Percentiles rank a stretch among this genome's conserved stretches.
These are phyloP conservation scores for Botrytis cinerea DNA, from an alignment of 2,329 filamentous ascomycete species.

Conservation along the genomic window DNA sequence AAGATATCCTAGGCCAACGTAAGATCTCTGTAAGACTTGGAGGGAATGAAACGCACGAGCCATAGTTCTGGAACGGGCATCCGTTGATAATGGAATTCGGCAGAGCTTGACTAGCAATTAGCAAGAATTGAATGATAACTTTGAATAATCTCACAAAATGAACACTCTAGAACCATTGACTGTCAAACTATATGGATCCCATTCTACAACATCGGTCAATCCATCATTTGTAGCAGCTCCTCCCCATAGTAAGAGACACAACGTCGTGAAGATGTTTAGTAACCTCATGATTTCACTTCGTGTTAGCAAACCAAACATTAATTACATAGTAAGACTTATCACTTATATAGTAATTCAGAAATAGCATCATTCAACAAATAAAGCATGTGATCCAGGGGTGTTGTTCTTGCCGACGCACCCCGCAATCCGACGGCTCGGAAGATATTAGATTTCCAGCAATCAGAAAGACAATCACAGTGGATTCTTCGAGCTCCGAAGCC, in stretches of 20 bases:
- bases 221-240: conserved; percentile 45
- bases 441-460: conserved; percentile 21
- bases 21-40: conserved; percentile 13
- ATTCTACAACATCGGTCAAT: conserved; percentile 49
- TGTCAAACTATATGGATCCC: conserved; percentile 54
- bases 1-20: conserved; percentile 50
- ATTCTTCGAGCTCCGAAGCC: neutral
- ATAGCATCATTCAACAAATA: neutral
- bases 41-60: conserved; percentile 38
- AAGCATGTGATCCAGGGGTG: neutral
- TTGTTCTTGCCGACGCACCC: conserved; percentile 15
- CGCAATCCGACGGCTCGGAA: conserved; percentile 6
- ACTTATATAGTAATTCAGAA: conserved; percentile 1
- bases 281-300: conserved; percentile 31
- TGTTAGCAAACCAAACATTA: neutral
- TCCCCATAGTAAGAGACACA: conserved; percentile 36
- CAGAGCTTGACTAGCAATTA: conserved; percentile 32
- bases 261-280: conserved; percentile 31
- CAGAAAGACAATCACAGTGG: conserved; percentile 15
- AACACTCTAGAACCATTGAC: conserved; percentile 52
- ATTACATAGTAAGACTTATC: neutral
- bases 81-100: conserved; percentile 55
- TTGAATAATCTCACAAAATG: conserved; percentile 43
- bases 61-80: conserved; percentile 57
- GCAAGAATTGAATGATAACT: neutral